Evolutionary conservation across 2,329 filamentous ascomycete genomes (phyloP).

Genomic region (Trichoderma afroharzianum): DNA sequence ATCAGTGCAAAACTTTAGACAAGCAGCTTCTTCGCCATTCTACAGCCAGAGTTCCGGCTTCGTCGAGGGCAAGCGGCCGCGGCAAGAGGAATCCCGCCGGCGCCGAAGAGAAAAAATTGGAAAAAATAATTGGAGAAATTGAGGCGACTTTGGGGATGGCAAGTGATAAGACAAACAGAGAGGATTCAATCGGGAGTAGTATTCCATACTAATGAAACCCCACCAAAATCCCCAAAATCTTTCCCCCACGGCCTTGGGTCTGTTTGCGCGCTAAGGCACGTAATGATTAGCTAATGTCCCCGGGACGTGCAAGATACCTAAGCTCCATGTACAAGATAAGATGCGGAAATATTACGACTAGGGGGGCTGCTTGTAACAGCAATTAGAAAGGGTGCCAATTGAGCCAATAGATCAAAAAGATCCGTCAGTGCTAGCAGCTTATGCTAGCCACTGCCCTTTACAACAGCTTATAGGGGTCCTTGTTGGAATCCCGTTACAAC

Average conservation of each 20-base stretch:
- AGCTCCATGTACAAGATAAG: too few species aligned
- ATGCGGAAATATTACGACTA: too few species aligned
- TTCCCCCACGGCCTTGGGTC: neutral
- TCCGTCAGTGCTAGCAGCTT: too few species aligned
- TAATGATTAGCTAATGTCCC: slow-evolving; percentile 10
- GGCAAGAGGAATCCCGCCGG: neutral
- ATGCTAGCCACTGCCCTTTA: too few species aligned
- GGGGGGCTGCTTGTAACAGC: too few species aligned
- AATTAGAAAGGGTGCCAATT: too few species aligned
- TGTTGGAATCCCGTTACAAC: too few species aligned
- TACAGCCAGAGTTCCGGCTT: neutral
- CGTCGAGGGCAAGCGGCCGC: neutral
- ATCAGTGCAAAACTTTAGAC: slow-evolving; percentile 3
- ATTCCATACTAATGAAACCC: neutral
- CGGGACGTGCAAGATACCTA: neutral
- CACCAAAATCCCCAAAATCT: slow-evolving; percentile 1
- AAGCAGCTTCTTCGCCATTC: slow-evolving; percentile 3
- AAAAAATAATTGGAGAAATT: neutral
- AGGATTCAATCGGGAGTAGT: neutral
- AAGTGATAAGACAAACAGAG: neutral
- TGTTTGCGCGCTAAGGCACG: neutral
- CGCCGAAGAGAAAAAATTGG: neutral
- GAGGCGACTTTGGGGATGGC: neutral
- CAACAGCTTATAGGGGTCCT: too few species aligned
- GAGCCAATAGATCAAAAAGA: too few species aligned